Conservation (phyloP, 495 filamentous ascomycete genomes). For the Cudoniella acicularis region DNA sequence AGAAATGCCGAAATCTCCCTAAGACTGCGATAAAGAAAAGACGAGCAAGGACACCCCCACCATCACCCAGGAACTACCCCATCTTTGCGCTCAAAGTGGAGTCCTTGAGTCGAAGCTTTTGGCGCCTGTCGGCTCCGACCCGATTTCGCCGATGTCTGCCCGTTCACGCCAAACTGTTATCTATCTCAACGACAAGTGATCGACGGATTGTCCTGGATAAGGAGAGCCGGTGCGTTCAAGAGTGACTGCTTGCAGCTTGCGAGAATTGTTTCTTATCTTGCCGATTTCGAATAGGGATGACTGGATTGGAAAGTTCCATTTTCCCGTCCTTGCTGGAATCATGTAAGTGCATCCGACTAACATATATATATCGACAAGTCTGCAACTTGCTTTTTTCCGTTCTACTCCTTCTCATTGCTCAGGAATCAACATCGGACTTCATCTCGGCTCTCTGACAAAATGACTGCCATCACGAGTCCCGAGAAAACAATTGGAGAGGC, state of each 20-base stretch:
- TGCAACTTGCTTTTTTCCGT: no score
- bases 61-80: background rate
- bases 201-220: background rate
- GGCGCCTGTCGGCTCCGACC: background rate
- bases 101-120: no score
- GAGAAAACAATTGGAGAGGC: background rate
- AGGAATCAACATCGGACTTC: no score
- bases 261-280: background rate
- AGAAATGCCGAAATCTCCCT: no score
- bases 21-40: no score
- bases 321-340: background rate
- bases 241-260: no score
- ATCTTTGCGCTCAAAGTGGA: background rate
- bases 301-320: background rate
- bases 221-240: no score
- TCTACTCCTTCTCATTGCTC: no score
- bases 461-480: background rate
- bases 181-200: background rate
- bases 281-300: background rate
- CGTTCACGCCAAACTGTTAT: background rate
- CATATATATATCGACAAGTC: no score
- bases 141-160: background rate
- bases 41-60: no score
- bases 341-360: background rate
- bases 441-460: no score